These are phyloP conservation scores for Rhodotorula paludigena DNA, from an alignment of 768 basidiomycete species.

Conservation along the genomic window DNA sequence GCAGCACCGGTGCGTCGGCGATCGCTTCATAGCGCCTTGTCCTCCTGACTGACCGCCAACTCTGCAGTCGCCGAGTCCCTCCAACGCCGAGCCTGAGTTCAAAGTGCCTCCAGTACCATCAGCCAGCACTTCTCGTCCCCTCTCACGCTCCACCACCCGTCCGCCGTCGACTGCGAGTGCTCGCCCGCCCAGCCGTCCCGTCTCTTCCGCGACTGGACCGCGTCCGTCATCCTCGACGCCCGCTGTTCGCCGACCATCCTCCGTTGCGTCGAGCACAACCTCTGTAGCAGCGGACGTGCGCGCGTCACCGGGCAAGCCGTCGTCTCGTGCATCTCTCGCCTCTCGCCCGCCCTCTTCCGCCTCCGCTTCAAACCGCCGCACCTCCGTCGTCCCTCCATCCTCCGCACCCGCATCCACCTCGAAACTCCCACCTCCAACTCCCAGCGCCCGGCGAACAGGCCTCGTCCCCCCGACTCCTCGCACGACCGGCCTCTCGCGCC, in stretches of 20 bases:
- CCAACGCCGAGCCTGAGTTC: conserved; percentile 45
- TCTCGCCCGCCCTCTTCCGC: background rate
- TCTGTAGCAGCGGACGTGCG: background rate
- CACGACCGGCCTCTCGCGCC: background rate
- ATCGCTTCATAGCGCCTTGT: background rate
- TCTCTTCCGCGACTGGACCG: background rate
- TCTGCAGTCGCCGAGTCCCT: conserved; percentile 36
- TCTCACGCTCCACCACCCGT: too few relatives aligned
- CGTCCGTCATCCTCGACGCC: background rate
- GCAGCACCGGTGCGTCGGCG: background rate
- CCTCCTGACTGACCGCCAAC: background rate
- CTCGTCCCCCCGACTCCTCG: conserved; percentile 4
- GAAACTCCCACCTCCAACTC: background rate
- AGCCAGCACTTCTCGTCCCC: conserved; percentile 34
- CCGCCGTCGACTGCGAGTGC: too few relatives aligned
- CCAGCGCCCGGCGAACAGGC: background rate
- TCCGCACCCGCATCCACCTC: background rate
- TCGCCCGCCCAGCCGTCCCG: conserved; percentile 22
- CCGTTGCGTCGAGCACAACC: background rate
- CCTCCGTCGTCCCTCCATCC: background rate
- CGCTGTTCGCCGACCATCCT: background rate
- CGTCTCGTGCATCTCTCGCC: conserved; percentile 7
- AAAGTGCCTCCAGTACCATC: conserved; percentile 13
- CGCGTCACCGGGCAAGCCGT: background rate
- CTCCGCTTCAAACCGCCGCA: background rate